These are phyloP conservation scores for Cyberlindnera xylosilytica DNA, from an alignment of 805 yeast species.

Conservation along the genomic window DNA sequence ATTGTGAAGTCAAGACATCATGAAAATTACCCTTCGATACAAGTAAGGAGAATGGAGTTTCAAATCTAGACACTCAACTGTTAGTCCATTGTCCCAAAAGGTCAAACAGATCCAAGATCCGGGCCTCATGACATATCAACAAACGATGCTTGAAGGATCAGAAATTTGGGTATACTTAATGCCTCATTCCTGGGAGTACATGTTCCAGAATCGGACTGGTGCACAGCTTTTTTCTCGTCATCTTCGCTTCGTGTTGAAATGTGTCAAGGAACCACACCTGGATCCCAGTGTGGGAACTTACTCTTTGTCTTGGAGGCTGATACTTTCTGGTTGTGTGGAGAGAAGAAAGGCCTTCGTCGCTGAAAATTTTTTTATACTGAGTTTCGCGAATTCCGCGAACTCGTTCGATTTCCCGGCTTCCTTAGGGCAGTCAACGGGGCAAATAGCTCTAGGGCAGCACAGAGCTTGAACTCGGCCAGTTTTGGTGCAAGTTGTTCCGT, in stretches of 20 bases:
- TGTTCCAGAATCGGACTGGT: constrained; percentile 29
- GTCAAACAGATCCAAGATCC: too few relatives aligned
- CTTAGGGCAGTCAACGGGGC: too few relatives aligned
- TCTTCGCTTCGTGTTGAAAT: constrained; percentile 2
- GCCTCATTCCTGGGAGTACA: constrained; percentile 29
- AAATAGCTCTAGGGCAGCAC: too few relatives aligned
- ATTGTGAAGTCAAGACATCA: too few relatives aligned
- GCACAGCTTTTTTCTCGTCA: constrained; percentile 33
- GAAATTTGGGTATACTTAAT: constrained; percentile 33
- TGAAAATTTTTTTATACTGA: neutral
- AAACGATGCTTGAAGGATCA: constrained; percentile 17
- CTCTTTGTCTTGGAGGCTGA: neutral
- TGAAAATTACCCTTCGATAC: too few relatives aligned
- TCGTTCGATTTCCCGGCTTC: too few relatives aligned
- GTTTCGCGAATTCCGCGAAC: neutral
- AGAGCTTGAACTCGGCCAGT: too few relatives aligned
- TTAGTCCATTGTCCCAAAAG: too few relatives aligned
- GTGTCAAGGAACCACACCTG: neutral
- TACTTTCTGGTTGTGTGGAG: too few relatives aligned
- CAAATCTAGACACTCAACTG: too few relatives aligned
- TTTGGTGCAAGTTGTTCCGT: too few relatives aligned
- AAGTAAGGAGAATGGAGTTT: too few relatives aligned
- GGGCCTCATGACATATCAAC: neutral
- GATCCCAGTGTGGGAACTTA: neutral
- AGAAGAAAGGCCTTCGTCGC: neutral